phyloP scores from a whole-genome alignment of 75 land plant genomes.

The Picea glauca region DNA sequence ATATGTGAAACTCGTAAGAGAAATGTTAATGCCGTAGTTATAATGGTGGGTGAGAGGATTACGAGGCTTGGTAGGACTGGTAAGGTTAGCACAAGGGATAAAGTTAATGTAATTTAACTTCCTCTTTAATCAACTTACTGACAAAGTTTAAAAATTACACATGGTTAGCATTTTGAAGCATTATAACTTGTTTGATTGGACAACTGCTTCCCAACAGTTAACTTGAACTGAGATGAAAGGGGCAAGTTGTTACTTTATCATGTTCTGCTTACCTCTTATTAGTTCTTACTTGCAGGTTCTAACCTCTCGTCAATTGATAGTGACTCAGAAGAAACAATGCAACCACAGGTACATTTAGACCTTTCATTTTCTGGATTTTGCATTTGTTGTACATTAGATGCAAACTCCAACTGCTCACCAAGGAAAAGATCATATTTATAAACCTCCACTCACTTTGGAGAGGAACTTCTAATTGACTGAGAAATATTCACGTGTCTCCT shows the following conservation, averaged over 20 bases:
- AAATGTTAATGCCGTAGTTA: neutral
- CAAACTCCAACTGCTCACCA: neutral
- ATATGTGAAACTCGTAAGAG: neutral
- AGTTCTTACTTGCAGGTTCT: neutral
- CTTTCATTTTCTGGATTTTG: neutral
- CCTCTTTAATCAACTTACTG: neutral
- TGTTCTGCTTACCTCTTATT: neutral
- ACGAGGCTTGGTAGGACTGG: neutral
- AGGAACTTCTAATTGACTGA: neutral
- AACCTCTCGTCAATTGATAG: neutral
- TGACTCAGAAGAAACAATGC: neutral
- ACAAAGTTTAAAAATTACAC: neutral
- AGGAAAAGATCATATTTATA: neutral
- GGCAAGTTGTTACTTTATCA: neutral
- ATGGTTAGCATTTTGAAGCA: neutral
- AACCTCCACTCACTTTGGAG: neutral
- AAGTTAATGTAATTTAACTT: neutral
- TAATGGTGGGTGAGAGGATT: neutral
- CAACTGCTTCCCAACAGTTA: neutral
- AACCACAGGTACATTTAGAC: neutral
- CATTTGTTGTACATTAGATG: neutral
- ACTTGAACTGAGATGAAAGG: neutral
- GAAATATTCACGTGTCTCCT: neutral
- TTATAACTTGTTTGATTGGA: neutral
- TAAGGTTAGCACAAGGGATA: neutral